These are phyloP conservation scores for Colletotrichum tabaci DNA, from an alignment of 2,329 filamentous ascomycete genomes.

Conservation along the genomic window DNA sequence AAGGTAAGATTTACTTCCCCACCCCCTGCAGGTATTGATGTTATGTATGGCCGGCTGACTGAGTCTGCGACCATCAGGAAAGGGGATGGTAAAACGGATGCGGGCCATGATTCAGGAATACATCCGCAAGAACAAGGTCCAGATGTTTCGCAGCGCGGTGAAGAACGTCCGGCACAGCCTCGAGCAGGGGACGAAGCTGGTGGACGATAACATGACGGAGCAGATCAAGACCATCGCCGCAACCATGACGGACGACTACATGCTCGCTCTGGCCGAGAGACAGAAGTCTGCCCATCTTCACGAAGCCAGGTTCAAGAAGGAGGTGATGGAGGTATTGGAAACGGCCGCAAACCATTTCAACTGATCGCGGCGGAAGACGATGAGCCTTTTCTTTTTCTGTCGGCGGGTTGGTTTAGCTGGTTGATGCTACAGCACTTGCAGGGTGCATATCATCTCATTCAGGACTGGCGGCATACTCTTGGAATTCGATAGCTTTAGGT, in stretches of 20 bases:
- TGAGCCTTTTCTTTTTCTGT: no score
- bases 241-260: slow-evolving; percentile 20
- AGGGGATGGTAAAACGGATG: background rate
- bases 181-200: background rate
- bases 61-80: background rate
- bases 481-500: background rate
- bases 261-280: slow-evolving; percentile 4
- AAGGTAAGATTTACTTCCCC: background rate
- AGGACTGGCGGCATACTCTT: background rate
- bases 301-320: slow-evolving; percentile 1
- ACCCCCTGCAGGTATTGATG: no score
- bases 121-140: background rate
- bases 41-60: background rate
- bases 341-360: background rate
- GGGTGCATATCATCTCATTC: background rate
- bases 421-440: no score
- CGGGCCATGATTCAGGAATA: background rate
- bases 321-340: slow-evolving; percentile 11
- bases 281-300: background rate
- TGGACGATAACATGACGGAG: background rate
- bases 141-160: slow-evolving; percentile 5
- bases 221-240: background rate
- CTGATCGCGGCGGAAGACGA: background rate
- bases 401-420: no score
- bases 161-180: background rate